Evolutionary conservation across 2,329 filamentous ascomycete genomes (phyloP).

Genomic region (Calonectria crousiana): DNA sequence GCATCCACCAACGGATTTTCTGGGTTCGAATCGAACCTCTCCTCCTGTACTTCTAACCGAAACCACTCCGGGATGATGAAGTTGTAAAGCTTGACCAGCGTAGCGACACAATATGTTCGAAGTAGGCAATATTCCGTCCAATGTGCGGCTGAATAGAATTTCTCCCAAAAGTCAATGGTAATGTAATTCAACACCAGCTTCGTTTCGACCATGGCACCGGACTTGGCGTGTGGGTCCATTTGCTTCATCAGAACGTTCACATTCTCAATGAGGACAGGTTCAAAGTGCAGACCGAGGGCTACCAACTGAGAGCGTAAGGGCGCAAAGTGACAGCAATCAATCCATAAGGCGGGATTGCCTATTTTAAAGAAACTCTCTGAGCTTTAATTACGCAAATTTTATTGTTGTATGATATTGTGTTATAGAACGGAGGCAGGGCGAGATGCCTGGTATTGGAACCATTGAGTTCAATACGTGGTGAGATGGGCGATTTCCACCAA

Average conservation of each 20-base stretch:
- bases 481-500: too few species aligned
- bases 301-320: too few species aligned
- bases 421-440: not conserved
- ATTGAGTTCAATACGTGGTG: not conserved
- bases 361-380: not conserved
- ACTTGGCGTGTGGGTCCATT: not conserved
- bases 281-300: too few species aligned
- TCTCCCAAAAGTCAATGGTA: slow-evolving; percentile 20
- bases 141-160: slow-evolving; percentile 8
- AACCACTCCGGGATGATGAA: not conserved
- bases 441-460: not conserved
- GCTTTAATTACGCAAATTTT: not conserved
- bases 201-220: not conserved
- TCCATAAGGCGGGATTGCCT: not conserved
- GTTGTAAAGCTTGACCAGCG: slow-evolving; percentile 5
- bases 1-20: not conserved
- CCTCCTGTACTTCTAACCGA: not conserved
- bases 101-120: slow-evolving; percentile 15
- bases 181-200: slow-evolving; percentile 18
- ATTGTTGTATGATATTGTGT: not conserved
- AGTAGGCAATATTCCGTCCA: slow-evolving; percentile 25
- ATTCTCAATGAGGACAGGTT: slow-evolving; percentile 4
- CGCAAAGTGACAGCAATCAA: not conserved
- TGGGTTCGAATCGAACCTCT: slow-evolving; percentile 20
- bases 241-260: not conserved